A percentile compares a stretch with the other conserved stretches of the same genome.
These are phyloP conservation scores for Gracilaria domingensis DNA, from an alignment of 23 red algal species.

Conservation along the genomic window DNA sequence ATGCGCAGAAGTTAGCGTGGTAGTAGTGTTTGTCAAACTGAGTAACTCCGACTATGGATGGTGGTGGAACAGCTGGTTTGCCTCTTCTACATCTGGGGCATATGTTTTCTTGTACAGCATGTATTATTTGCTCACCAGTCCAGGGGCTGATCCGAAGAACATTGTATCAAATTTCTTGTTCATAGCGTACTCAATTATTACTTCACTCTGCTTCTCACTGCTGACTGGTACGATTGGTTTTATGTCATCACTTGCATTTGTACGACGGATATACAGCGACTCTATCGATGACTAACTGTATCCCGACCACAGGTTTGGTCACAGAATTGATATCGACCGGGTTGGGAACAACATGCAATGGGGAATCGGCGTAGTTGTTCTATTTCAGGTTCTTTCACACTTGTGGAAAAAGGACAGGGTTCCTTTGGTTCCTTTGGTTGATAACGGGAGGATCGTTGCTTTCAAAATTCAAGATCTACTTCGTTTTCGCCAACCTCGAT, in stretches of 20 bases:
- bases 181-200: slow-evolving; percentile 74
- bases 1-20: slow-evolving; percentile 82
- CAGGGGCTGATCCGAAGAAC: slow-evolving; percentile 65
- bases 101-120: slow-evolving; percentile 96
- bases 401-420: neutral
- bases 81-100: slow-evolving; percentile 75
- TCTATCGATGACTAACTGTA: slow-evolving; percentile 75
- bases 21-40: slow-evolving; percentile 86
- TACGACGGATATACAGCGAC: slow-evolving; percentile 85
- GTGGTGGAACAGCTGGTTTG: slow-evolving; percentile 87
- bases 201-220: slow-evolving; percentile 72
- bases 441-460: too few species aligned
- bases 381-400: neutral
- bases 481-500: too few species aligned
- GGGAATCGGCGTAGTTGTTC: neutral
- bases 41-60: slow-evolving; percentile 83
- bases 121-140: slow-evolving; percentile 71
- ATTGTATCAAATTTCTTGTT: slow-evolving; percentile 85
- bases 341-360: neutral
- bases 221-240: slow-evolving; percentile 89
- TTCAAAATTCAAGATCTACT: neutral
- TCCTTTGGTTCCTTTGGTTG: too few species aligned
- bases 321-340: neutral
- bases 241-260: slow-evolving; percentile 82
- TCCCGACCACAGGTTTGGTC: neutral